A percentile compares a stretch with the other conserved stretches of the same genome.
Conservation (phyloP, 495 filamentous ascomycete genomes). For the Podospora sp. region DNA sequence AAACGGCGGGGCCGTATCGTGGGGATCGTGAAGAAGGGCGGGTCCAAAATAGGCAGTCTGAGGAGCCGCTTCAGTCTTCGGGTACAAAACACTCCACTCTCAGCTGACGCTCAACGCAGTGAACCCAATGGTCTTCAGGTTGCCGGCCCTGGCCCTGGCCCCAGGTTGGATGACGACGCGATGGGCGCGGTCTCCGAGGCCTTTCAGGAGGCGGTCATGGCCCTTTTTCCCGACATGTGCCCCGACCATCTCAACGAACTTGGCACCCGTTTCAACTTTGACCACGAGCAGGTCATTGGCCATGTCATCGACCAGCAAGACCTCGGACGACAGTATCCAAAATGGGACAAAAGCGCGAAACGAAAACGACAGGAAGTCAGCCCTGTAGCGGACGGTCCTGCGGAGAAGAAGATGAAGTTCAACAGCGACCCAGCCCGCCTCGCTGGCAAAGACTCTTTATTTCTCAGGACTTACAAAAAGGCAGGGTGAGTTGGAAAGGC, state of each 20-base stretch:
- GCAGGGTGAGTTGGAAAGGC: conserved; percentile 21
- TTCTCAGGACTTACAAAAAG: neutral
- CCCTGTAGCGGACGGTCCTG: conserved; percentile 18
- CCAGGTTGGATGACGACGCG: neutral
- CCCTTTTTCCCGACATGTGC: conserved; percentile 46
- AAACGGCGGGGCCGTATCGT: neutral
- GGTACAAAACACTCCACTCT: neutral
- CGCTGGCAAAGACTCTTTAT: neutral
- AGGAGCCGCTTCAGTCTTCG: neutral
- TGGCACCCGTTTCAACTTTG: conserved; percentile 17
- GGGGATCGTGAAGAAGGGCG: neutral
- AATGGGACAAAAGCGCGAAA: conserved; percentile 30
- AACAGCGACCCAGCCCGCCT: conserved; percentile 11
- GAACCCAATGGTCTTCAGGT: neutral
- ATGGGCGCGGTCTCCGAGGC: neutral
- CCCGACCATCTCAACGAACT: conserved; percentile 31
- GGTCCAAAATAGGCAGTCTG: neutral
- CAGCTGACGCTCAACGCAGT: neutral
- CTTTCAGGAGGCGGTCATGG: conserved; percentile 32
- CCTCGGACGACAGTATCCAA: conserved; percentile 39
- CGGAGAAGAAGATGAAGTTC: conserved; percentile 19
- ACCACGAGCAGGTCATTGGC: conserved; percentile 27
- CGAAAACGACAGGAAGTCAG: conserved; percentile 35
- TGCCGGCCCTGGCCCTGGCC: neutral
- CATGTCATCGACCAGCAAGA: conserved; percentile 40